Evolutionary conservation across 768 basidiomycete genomes (phyloP).

Genomic region (Tricholoma bakamatsutake): DNA sequence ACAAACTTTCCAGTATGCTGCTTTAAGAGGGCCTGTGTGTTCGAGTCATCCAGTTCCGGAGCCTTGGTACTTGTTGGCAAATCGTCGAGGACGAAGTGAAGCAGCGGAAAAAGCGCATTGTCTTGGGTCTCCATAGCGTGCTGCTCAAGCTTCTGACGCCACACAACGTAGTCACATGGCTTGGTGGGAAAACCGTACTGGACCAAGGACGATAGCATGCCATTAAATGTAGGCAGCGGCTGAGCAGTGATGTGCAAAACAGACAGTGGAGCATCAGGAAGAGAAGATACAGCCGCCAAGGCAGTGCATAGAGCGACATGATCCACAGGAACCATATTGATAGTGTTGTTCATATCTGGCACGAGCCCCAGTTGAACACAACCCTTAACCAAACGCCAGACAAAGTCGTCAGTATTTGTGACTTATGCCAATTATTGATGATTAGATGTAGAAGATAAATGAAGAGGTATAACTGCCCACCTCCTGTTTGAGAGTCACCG

Average conservation of each 20-base stretch:
- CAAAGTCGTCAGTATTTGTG: conserved; percentile 98
- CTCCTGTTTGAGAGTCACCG: conserved; percentile 83
- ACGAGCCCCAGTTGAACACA: conserved; percentile 95
- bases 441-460: conserved; percentile 5
- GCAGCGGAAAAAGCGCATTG: conserved; percentile 93
- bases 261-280: conserved; percentile 38
- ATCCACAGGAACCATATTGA: conserved; percentile 98
- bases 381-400: conserved; percentile 98
- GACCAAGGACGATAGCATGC: conserved; percentile 64
- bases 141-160: conserved; percentile 89
- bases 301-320: conserved; percentile 84
- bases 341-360: conserved; percentile 95
- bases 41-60: conserved; percentile 82
- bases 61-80: conserved; percentile 95
- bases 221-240: conserved; percentile 87
- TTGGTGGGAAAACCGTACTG: conserved; percentile 77
- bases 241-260: conserved; percentile 84
- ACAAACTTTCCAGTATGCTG: conserved; percentile 32
- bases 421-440: conserved; percentile 38
- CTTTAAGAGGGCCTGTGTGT: conserved; percentile 62
- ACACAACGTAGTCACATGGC: conserved; percentile 83
- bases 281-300: conserved; percentile 62
- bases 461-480: conserved; percentile 36
- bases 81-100: conserved; percentile 97
- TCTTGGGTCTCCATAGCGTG: conserved; percentile 94